phyloP scores from a whole-genome alignment of 495 filamentous ascomycete genomes.

The Bryoglossum gracile region DNA sequence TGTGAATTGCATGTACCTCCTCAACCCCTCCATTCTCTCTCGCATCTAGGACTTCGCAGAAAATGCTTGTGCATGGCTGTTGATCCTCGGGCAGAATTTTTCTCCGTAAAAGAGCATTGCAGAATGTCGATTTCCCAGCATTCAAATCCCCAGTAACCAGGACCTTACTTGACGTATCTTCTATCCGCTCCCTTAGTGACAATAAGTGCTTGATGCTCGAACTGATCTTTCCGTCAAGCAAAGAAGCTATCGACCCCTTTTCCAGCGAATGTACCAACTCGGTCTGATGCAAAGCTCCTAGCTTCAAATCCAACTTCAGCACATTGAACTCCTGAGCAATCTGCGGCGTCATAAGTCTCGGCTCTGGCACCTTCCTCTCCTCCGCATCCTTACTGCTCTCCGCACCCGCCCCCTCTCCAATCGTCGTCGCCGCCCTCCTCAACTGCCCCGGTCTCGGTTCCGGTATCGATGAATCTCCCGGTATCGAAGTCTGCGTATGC shows the following conservation, averaged over 20 bases:
- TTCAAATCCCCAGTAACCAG: slow-evolving; percentile 96
- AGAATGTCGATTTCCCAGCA: slow-evolving; percentile 97
- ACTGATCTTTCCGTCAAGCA: slow-evolving; percentile 89
- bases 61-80: slow-evolving; percentile 97
- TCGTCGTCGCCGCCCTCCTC: slow-evolving; percentile 64
- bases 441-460: slow-evolving; percentile 44
- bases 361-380: slow-evolving; percentile 46
- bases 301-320: slow-evolving; percentile 86
- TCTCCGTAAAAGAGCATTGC: slow-evolving; percentile 86
- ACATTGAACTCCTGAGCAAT: slow-evolving; percentile 95
- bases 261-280: slow-evolving; percentile 96
- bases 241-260: slow-evolving; percentile 77
- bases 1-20: slow-evolving; percentile 92
- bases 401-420: slow-evolving; percentile 47
- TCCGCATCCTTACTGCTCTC: slow-evolving; percentile 69
- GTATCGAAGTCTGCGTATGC: slow-evolving; percentile 42
- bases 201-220: slow-evolving; percentile 87
- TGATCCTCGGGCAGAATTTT: slow-evolving; percentile 95
- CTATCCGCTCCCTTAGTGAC: slow-evolving; percentile 82
- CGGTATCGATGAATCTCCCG: slow-evolving; percentile 28
- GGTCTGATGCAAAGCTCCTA: slow-evolving; percentile 75
- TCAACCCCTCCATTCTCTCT: slow-evolving; percentile 84
- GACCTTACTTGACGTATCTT: slow-evolving; percentile 96
- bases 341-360: slow-evolving; percentile 79
- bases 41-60: slow-evolving; percentile 93